These are phyloP conservation scores for Actinidia chinensis DNA, from an alignment of 179 eudicot genomes.

Conservation along the genomic window DNA sequence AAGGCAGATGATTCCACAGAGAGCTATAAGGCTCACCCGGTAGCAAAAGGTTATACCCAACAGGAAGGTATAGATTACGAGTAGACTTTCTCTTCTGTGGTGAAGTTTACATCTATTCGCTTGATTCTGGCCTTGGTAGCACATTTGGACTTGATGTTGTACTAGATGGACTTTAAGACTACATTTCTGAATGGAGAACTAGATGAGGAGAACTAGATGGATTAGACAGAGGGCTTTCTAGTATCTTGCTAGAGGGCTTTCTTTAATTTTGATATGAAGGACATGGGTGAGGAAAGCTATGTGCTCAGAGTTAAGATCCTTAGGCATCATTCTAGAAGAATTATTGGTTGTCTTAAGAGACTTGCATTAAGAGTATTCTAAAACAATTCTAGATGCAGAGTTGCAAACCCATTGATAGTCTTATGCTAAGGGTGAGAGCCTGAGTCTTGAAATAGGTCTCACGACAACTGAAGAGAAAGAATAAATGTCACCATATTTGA, in stretches of 20 bases:
- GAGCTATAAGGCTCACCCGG: too few species aligned
- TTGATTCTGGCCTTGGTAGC: not conserved
- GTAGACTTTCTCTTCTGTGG: not conserved
- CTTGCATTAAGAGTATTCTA: not conserved
- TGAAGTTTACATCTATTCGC: not conserved
- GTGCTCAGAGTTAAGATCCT: not conserved
- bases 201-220: not conserved
- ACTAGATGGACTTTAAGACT: not conserved
- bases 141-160: not conserved
- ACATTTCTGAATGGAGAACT: not conserved
- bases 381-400: not conserved
- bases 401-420: too few species aligned
- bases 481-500: too few species aligned
- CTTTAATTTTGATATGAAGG: not conserved
- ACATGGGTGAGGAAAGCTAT: not conserved
- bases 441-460: too few species aligned
- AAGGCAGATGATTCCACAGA: not conserved
- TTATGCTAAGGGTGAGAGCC: too few species aligned
- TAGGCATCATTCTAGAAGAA: not conserved
- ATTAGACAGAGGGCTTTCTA: not conserved
- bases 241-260: not conserved
- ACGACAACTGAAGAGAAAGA: too few species aligned
- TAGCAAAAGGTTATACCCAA: not conserved
- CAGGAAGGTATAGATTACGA: not conserved
- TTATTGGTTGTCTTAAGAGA: not conserved